Percentiles rank a stretch among this genome's conserved stretches.
These are phyloP conservation scores for Penicillium verrucosum DNA, from an alignment of 2,329 filamentous ascomycete species.

Conservation along the genomic window DNA sequence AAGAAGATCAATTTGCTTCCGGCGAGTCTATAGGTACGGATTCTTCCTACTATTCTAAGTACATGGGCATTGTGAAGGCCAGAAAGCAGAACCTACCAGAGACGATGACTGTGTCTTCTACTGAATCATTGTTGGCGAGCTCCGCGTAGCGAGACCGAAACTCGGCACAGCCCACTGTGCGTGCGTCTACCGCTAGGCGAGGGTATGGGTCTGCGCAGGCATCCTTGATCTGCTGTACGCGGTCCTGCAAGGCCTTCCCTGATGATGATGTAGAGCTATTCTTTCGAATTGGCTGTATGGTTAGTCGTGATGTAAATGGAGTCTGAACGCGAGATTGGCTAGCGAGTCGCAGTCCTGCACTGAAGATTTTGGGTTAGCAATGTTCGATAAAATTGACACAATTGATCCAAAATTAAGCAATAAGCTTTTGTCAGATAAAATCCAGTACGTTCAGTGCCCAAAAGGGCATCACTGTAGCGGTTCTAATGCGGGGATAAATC, in stretches of 20 bases:
- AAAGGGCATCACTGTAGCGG: constrained; percentile 62
- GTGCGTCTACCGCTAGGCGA: constrained; percentile 31
- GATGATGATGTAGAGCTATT: constrained; percentile 31
- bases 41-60: constrained; percentile 62
- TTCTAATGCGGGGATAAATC: constrained; percentile 53
- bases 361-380: constrained; percentile 26
- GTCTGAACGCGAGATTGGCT: constrained; percentile 7
- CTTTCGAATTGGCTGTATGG: constrained; percentile 18
- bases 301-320: constrained; percentile 17
- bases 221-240: constrained; percentile 38
- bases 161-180: constrained; percentile 34
- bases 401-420: constrained; percentile 20
- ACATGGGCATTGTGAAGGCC: constrained; percentile 23
- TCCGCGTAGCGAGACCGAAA: constrained; percentile 39
- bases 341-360: constrained; percentile 24
- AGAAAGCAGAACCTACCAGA: constrained; percentile 41
- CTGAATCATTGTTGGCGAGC: constrained; percentile 39
- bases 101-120: constrained; percentile 41
- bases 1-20: constrained; percentile 82
- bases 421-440: constrained; percentile 11
- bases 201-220: constrained; percentile 40
- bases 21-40: constrained; percentile 66
- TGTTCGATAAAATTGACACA: background rate
- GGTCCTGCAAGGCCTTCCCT: constrained; percentile 35
- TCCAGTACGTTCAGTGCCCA: constrained; percentile 44